Base-by-base conservation (phyloP, 2,329 filamentous ascomycete genomes). In the Ceratocystis lukuohia region DNA sequence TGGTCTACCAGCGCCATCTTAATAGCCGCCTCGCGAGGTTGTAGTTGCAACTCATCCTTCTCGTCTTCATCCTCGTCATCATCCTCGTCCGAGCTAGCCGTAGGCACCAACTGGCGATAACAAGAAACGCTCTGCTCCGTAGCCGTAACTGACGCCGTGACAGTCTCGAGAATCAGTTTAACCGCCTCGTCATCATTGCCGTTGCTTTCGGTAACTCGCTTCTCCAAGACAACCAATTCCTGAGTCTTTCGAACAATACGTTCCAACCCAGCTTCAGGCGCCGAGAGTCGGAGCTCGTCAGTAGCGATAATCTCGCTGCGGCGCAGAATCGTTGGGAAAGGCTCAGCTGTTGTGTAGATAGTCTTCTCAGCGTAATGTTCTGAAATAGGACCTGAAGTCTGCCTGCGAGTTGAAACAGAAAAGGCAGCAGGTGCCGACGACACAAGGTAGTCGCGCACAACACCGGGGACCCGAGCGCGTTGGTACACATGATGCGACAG, bases 311-410 rank as follows among this genome's bases (percentile, higher is more conserved):
- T 88, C 76, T 96, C 92, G 71, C 90, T 96, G 66, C 92, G 84
- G 41, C 91, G 84, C 30, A 96, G 78, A 62, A 97, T 95, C 1
- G 92, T 96, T 0, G 93, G 94, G 77, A 97, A 97, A 0, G 87
- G 77, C 71, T 96, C 92, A 0, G 86, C 87, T 0, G 91, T 93
- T 0, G 85, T 88, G 74, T 91, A 96, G 0, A 96, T 76, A 0
- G 86, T 82, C 79, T 96, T 97, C 73, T 96, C 89, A 0, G 91
- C 86, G 69, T 81, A 88, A 71, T 94, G 89, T 65, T 89, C 87
- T 25, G 84, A 80, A 2, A 88, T 85, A 0, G 85, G 82, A 10
- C 89, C 87, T 10, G 79, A 81, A 1, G 87, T 88, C 70, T 84
- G 85, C 33, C 91, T 82, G 71, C 84, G 86, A 5, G 86, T 85